A percentile compares a stretch with the other conserved stretches of the same genome.
phyloP scores from a whole-genome alignment of 1,139 yeast species.

The Candida sojae region DNA sequence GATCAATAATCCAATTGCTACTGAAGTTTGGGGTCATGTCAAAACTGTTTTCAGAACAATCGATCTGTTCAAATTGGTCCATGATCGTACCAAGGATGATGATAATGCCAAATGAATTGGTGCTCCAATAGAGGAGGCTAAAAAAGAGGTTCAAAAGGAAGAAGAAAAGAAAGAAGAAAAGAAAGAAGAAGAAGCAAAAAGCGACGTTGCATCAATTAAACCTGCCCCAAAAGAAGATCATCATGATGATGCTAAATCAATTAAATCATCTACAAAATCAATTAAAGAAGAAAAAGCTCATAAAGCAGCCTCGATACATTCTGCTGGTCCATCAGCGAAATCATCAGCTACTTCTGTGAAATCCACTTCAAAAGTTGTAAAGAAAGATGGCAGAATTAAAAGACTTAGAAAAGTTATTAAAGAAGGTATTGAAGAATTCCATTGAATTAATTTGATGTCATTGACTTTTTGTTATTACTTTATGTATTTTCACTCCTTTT shows the following conservation, averaged over 20 bases:
- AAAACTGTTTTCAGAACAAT: conserved; percentile 48
- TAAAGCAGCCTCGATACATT: background rate
- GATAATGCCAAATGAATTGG: conserved; percentile 11
- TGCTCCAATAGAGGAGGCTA: conserved; percentile 7
- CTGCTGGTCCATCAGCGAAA: background rate
- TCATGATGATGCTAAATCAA: conserved; percentile 1
- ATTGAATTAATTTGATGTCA: background rate
- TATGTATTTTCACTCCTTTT: background rate
- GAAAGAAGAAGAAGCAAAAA: conserved; percentile 1
- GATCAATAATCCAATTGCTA: conserved; percentile 62
- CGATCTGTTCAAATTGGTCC: conserved; percentile 33
- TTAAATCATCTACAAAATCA: background rate
- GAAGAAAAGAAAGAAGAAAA: background rate
- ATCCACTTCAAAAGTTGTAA: background rate
- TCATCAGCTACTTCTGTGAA: background rate
- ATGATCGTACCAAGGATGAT: conserved; percentile 36
- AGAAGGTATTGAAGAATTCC: conserved; percentile 10
- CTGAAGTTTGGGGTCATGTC: conserved; percentile 59
- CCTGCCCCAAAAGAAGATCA: conserved; percentile 2
- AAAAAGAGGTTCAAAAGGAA: conserved; percentile 2
- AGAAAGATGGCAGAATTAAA: background rate
- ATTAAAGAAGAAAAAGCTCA: conserved; percentile 3
- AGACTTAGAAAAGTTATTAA: conserved; percentile 4
- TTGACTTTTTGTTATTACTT: background rate
- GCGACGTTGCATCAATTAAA: conserved; percentile 1